These are phyloP conservation scores for Scalesia atractyloides DNA, from an alignment of 129 eudicot species.

Conservation along the genomic window DNA sequence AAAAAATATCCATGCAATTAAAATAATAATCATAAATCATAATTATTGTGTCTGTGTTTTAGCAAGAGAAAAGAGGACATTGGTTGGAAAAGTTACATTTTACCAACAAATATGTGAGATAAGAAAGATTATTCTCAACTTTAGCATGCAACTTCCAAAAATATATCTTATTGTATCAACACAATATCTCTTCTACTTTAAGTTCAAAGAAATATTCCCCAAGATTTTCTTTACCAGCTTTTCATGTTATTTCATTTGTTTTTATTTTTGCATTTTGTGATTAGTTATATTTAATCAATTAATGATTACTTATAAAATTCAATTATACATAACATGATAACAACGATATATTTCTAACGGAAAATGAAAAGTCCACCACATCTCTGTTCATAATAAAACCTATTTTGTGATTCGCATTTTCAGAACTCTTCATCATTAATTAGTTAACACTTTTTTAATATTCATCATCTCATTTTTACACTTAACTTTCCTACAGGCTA, in stretches of 20 bases:
- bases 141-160: conserved; percentile 12
- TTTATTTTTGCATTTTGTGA: not conserved
- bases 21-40: not conserved
- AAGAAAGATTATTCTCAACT: conserved; percentile 13
- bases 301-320: not conserved
- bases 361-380: too few species aligned
- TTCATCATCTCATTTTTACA: too few species aligned
- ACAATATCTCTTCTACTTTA: conserved; percentile 16
- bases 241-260: not conserved
- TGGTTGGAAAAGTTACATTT: conserved; percentile 15
- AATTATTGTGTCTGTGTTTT: not conserved
- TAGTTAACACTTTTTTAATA: too few species aligned
- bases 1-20: not conserved
- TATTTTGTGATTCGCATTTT: not conserved
- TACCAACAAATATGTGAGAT: conserved; percentile 9
- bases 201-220: conserved; percentile 14
- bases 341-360: too few species aligned
- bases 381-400: not conserved
- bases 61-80: conserved; percentile 1
- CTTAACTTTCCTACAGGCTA: too few species aligned
- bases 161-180: not conserved
- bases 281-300: not conserved
- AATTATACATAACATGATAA: too few species aligned
- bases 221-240: conserved; percentile 25
- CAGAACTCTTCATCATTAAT: too few species aligned